Conservation (phyloP, 163 green algal species). For the Prototheca stagnorum region DNA sequence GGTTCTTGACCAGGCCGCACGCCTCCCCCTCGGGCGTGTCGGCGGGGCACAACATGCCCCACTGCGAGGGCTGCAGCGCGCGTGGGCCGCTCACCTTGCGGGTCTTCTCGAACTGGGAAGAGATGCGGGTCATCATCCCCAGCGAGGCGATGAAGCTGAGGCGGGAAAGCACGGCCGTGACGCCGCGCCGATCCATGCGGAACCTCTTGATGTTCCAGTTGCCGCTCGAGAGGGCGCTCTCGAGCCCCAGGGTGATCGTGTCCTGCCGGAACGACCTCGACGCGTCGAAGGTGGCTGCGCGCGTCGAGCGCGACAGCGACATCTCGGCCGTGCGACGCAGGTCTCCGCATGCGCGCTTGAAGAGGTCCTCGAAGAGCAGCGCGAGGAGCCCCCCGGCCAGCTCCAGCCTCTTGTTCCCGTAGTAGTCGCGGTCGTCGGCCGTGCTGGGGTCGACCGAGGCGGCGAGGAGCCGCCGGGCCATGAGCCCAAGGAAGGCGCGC, state of each 20-base stretch:
- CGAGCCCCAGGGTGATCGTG: constrained; percentile 87
- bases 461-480: constrained; percentile 81
- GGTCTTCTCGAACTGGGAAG: constrained; percentile 95
- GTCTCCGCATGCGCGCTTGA: constrained; percentile 90
- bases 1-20: constrained; percentile 97
- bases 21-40: constrained; percentile 77
- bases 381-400: constrained; percentile 86
- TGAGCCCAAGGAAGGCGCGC: constrained; percentile 70
- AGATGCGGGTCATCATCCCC: constrained; percentile 99
- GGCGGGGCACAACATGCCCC: constrained; percentile 93
- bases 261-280: constrained; percentile 79
- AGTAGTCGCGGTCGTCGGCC: constrained; percentile 97
- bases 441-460: constrained; percentile 67
- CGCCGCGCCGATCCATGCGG: constrained; percentile 94
- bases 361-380: constrained; percentile 98
- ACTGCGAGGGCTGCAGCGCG: constrained; percentile 89
- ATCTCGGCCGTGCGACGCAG: constrained; percentile 76
- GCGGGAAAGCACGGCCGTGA: constrained; percentile 91
- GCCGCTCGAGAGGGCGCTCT: constrained; percentile 76
- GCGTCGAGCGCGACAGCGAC: constrained; percentile 66
- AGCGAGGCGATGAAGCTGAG: constrained; percentile 83
- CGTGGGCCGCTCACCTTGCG: constrained; percentile 85
- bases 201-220: constrained; percentile 99
- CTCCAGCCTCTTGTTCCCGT: constrained; percentile 86
- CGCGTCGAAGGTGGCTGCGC: constrained; percentile 79